Percentiles rank a stretch among this genome's conserved stretches.
These are phyloP conservation scores for Mortierella claussenii DNA, from an alignment of 192 early-diverging fungal genomes.

Conservation along the genomic window DNA sequence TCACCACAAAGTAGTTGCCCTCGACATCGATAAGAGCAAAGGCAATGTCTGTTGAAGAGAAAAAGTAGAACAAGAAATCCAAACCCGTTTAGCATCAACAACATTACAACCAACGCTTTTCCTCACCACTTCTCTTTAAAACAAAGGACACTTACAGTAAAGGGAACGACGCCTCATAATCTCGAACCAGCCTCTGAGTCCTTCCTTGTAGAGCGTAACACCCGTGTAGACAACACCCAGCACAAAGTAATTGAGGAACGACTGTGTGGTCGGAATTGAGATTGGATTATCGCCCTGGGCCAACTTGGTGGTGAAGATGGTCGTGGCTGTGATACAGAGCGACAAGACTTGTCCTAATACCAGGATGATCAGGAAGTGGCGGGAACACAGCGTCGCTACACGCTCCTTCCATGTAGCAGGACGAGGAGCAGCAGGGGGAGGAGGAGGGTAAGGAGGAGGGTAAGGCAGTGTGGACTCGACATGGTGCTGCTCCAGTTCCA, in stretches of 20 bases:
- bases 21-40: conserved; percentile 80
- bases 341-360: conserved; percentile 73
- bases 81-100: too few species aligned
- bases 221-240: conserved; percentile 69
- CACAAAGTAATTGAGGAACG: conserved; percentile 76
- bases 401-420: conserved; percentile 16
- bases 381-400: background rate
- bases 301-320: conserved; percentile 72
- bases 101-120: background rate
- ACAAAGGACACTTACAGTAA: conserved; percentile 51
- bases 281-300: conserved; percentile 58
- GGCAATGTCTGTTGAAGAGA: conserved; percentile 55
- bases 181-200: conserved; percentile 57
- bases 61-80: background rate
- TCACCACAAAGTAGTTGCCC: conserved; percentile 86
- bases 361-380: conserved; percentile 58
- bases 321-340: conserved; percentile 81
- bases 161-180: conserved; percentile 54
- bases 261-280: conserved; percentile 76
- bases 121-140: too few species aligned
- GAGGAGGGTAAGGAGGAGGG: background rate
- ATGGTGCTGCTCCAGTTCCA: conserved; percentile 14
- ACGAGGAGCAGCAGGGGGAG: background rate
- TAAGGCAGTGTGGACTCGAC: background rate
- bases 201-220: conserved; percentile 61